phyloP scores from a whole-genome alignment of 1,284 basidiomycete species.

The Boletus hoseneyae region DNA sequence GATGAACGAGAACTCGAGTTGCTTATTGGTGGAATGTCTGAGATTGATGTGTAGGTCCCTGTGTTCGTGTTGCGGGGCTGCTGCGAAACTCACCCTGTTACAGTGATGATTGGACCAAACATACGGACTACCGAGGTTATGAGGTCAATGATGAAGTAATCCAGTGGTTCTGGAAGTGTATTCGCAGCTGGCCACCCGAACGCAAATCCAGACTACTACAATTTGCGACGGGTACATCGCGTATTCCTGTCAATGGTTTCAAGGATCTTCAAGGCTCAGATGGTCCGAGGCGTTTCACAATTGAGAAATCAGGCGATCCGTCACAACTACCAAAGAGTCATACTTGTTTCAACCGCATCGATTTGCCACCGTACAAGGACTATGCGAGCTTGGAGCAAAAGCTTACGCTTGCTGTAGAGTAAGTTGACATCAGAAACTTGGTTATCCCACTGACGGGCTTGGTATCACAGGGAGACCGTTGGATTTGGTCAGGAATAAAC shows the following conservation, averaged over 20 bases:
- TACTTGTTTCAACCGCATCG: constrained; percentile 86
- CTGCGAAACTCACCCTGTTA: constrained; percentile 3
- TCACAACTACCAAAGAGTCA: constrained; percentile 83
- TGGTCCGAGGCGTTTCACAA: constrained; percentile 85
- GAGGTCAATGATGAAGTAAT: constrained; percentile 84
- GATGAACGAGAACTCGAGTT: constrained; percentile 93
- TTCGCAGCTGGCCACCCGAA: constrained; percentile 90
- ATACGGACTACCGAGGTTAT: constrained; percentile 73
- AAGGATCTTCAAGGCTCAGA: constrained; percentile 94
- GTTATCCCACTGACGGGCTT: constrained; percentile 10
- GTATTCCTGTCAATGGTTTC: constrained; percentile 93
- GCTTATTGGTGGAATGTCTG: constrained; percentile 94
- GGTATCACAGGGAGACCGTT: constrained; percentile 56
- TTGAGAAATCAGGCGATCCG: constrained; percentile 86
- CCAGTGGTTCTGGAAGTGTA: constrained; percentile 98
- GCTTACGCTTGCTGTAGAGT: constrained; percentile 81
- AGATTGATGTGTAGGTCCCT: constrained; percentile 79
- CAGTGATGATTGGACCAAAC: constrained; percentile 76
- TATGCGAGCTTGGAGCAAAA: constrained; percentile 83
- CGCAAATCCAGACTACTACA: constrained; percentile 87
- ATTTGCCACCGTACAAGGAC: constrained; percentile 83
- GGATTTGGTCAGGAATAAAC: constrained; percentile 65
- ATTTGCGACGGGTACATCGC: constrained; percentile 90
- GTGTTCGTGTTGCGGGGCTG: neutral
- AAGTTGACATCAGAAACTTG: constrained; percentile 28